Evolutionary conservation across 2,329 filamentous ascomycete genomes (phyloP).

Genomic region (Cladosporium cucumerinum): DNA sequence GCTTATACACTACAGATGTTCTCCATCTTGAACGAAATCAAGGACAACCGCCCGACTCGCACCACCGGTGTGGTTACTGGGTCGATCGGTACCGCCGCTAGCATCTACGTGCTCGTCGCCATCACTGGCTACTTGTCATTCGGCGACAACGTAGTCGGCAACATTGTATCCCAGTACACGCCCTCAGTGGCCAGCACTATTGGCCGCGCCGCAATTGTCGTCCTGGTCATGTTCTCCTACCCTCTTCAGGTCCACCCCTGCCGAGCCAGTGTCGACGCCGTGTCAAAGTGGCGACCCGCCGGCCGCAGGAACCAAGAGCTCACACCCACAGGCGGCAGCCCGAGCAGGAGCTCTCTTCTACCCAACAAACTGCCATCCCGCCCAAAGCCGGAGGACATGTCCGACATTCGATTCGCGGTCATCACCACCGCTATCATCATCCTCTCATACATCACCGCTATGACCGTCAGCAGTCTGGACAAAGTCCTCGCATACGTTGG

Average conservation of each 20-base stretch:
- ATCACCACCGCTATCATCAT: slow-evolving; percentile 85
- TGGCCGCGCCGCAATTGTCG: slow-evolving; percentile 89
- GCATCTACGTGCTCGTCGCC: slow-evolving; percentile 84
- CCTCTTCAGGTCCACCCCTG: slow-evolving; percentile 95
- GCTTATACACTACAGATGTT: slow-evolving; percentile 69
- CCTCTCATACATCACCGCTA: slow-evolving; percentile 79
- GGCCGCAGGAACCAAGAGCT: slow-evolving; percentile 24
- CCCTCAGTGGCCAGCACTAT: slow-evolving; percentile 82
- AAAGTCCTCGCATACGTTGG: slow-evolving; percentile 93
- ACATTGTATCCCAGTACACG: slow-evolving; percentile 88
- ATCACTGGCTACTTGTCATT: slow-evolving; percentile 96
- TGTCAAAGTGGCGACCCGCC: slow-evolving; percentile 81
- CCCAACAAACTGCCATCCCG: slow-evolving; percentile 24
- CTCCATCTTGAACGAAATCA: slow-evolving; percentile 92
- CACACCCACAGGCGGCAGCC: slow-evolving; percentile 29
- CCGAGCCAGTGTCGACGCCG: slow-evolving; percentile 88
- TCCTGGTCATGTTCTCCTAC: slow-evolving; percentile 94
- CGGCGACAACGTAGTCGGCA: slow-evolving; percentile 81
- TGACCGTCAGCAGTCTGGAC: slow-evolving; percentile 86
- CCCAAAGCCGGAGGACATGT: slow-evolving; percentile 57
- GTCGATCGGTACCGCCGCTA: slow-evolving; percentile 84
- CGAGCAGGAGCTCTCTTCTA: slow-evolving; percentile 30
- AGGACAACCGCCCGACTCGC: slow-evolving; percentile 73
- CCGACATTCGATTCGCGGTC: slow-evolving; percentile 81
- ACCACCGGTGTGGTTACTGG: slow-evolving; percentile 74